Evolutionary conservation across 2,329 filamentous ascomycete genomes (phyloP).

Genomic region (Paracoccidioides brasiliensis): DNA sequence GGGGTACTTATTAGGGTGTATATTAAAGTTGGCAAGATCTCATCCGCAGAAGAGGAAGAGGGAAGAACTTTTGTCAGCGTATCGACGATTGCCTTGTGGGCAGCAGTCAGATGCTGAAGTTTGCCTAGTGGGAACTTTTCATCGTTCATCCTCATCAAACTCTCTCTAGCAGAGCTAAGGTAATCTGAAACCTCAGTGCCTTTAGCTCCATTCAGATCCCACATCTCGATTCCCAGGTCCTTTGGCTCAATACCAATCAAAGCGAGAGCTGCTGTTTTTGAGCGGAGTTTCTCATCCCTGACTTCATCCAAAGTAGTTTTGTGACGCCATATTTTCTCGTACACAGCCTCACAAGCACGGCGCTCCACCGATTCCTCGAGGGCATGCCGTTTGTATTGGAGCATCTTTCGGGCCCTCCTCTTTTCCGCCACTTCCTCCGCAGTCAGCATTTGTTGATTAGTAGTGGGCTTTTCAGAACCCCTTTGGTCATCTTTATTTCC

Average conservation of each 20-base stretch:
- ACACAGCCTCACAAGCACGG: constrained; percentile 70
- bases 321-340: constrained; percentile 81
- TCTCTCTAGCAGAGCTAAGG: constrained; percentile 56
- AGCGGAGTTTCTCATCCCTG: constrained; percentile 84
- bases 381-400: constrained; percentile 63
- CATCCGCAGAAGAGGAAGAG: constrained; percentile 79
- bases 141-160: constrained; percentile 70
- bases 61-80: constrained; percentile 54
- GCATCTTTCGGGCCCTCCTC: constrained; percentile 60
- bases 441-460: constrained; percentile 79
- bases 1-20: constrained; percentile 88
- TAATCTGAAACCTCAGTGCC: constrained; percentile 59
- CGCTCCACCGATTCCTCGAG: constrained; percentile 88
- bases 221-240: constrained; percentile 69
- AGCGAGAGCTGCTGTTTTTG: constrained; percentile 77
- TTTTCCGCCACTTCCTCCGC: constrained; percentile 68
- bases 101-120: constrained; percentile 71
- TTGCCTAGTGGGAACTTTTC: constrained; percentile 84
- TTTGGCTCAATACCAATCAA: constrained; percentile 83
- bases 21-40: constrained; percentile 92
- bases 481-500: constrained; percentile 33
- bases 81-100: constrained; percentile 91
- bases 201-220: constrained; percentile 44
- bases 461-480: constrained; percentile 23
- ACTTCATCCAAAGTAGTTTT: constrained; percentile 86